Evolutionary conservation across 2,329 filamentous ascomycete genomes (phyloP), one percentile per base, ranked within the genome.

Genomic region (Podosphaera fusca): DNA sequence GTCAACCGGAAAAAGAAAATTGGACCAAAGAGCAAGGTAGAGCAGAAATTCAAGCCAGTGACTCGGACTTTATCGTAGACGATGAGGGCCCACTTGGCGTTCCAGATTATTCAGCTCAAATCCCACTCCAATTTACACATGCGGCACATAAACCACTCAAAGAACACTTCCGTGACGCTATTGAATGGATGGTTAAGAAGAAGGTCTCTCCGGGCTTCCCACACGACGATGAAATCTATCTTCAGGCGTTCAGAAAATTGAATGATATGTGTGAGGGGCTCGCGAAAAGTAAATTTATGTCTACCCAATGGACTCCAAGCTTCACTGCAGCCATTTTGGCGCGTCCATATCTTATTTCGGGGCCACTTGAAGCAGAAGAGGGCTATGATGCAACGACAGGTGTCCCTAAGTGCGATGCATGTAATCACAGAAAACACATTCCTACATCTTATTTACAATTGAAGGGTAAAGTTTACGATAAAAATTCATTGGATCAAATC

Each of bases 151-250:
- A 81, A 62, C 83, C 83, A 55, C 71, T 82, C 0, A 81, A 80
- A 61, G 80, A 86, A 45, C 78, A 88, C 55, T 90, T 90, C 70
- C 78, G 77, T 53, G 80, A 82, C 63, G 82, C 79, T 0, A 73
- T 90, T 1, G 84, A 87, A 65, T 90, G 85, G 85, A 82, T 89
- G 69, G 81, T 90, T 2, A 84, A 87, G 64, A 85, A 84, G 65
- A 82, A 83, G 62, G 74, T 92, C 55, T 83, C 88, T 61, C 85
- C 84, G 0, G 78, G 73, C 0, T 89, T 88, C 63, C 70, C 76
- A 9, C 74, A 75, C 21, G 70, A 76, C 4, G 78, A 85, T 59
- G 72, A 77, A 6, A 70, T 87, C 10, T 92, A 87, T 67, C 64
- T 70, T 10, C 72, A 84, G 33, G 80, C 84, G 0, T 88, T 87